Evolutionary conservation across 108 stramenopile species (phyloP), one percentile per base, ranked within the genome.

Genomic region (Fragilariopsis cylindrus): DNA sequence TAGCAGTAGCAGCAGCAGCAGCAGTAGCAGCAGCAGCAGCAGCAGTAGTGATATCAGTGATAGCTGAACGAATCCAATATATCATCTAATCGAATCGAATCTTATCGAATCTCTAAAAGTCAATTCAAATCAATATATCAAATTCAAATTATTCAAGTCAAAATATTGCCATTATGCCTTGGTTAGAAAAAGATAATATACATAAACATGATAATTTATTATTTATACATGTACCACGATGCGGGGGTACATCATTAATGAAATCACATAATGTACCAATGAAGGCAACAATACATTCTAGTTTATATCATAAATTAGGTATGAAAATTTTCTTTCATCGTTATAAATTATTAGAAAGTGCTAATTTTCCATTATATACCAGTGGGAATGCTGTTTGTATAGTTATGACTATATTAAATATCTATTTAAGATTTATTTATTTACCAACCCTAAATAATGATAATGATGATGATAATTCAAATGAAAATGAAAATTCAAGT

Each of bases 151-250:
- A 52, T 13, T 52, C 12, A 52, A 3, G 0, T 13, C 9, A 52
- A 13, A 13, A 52, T 52, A 52, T 3, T 13, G 50, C 12, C 50
- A 68, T 8, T 13, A 68, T 68, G 67, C 67, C 67, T 42, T 68
- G 67, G 67, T 21, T 68, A 4, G 67, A 68, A 18, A 68, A 52
- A 62, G 44, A 57, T 39, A 40, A 68, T 41, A 44, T 57, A 44
- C n/a, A 57, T 13, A 11, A 53, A 15, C 43, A 39, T 9, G 55
- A 72, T 19, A 74, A 80, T 13, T 72, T 88, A 5, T 82, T 88
- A 60, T 88, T 88, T 75, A 70, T 88, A 39, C 88, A 88, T 40
- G 85, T 88, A 7, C 88, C 88, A 9, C 66, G 88, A 66, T 88
- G 85, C 67, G 85, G 85, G 30, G 88, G 88, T 16, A 88, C 88